phyloP scores from a whole-genome alignment of 495 filamentous ascomycete genomes.

The Penicillium longicatenatum region DNA sequence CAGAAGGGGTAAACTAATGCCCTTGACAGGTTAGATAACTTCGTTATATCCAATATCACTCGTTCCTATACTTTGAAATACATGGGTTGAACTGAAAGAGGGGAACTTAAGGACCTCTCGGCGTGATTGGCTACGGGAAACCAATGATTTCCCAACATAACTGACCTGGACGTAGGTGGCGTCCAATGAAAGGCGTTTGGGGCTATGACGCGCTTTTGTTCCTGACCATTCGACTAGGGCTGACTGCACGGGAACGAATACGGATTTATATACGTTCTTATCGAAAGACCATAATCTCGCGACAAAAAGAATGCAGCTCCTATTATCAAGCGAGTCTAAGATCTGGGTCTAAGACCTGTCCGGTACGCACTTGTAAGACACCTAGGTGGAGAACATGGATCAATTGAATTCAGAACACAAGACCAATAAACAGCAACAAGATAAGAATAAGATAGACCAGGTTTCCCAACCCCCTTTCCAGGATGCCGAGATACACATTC shows the following conservation, averaged over 20 bases:
- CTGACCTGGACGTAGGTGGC: not conserved
- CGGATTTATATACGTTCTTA: not conserved
- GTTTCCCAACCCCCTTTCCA: slow-evolving; percentile 38
- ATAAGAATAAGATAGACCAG: slow-evolving; percentile 35
- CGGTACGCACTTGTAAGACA: slow-evolving; percentile 8
- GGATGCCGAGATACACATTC: slow-evolving; percentile 33
- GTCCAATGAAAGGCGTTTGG: not conserved
- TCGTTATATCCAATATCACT: too few relatives aligned
- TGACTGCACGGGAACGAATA: not conserved
- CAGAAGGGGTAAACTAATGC: too few relatives aligned
- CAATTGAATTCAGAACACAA: slow-evolving; percentile 31
- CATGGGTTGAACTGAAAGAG: not conserved
- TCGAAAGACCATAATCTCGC: not conserved
- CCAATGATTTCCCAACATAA: not conserved
- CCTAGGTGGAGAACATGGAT: slow-evolving; percentile 24
- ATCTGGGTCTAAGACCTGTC: not conserved
- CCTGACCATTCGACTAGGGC: not conserved
- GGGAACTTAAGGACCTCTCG: not conserved
- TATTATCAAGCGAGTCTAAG: slow-evolving; percentile 7
- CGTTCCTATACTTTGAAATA: too few relatives aligned
- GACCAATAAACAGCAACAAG: slow-evolving; percentile 28
- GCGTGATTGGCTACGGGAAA: not conserved
- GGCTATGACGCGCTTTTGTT: not conserved
- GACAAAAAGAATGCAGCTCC: not conserved
- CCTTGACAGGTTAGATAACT: not conserved